Conservation (phyloP, 2,329 filamentous ascomycete genomes). For the Madurella fahalii region DNA sequence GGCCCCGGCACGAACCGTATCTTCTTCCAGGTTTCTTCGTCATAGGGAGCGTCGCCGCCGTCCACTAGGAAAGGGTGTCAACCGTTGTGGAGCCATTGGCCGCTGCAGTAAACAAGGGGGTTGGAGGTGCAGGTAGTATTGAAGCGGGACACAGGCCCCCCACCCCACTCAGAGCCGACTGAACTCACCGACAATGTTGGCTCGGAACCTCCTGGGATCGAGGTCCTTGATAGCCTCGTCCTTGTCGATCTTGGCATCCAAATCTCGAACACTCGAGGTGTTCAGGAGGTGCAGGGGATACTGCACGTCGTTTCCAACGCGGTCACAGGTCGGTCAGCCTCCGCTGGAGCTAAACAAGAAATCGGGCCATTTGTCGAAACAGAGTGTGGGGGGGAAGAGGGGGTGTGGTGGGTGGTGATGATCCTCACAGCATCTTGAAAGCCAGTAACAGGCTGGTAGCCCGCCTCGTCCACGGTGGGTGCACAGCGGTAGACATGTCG, state of each 20-base stretch:
- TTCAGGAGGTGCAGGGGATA: conserved; percentile 69
- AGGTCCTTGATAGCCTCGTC: conserved; percentile 47
- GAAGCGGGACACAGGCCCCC: neutral
- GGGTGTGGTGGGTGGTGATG: neutral
- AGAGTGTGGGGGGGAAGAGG: neutral
- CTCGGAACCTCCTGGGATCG: conserved; percentile 61
- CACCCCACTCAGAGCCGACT: neutral
- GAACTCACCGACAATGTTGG: conserved; percentile 63
- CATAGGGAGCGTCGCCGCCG: conserved; percentile 44
- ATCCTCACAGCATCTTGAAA: conserved; percentile 66
- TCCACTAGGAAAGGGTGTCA: conserved; percentile 19
- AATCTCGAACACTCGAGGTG: conserved; percentile 58
- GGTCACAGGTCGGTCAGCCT: neutral
- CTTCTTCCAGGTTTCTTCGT: conserved; percentile 66
- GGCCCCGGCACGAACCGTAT: conserved; percentile 49
- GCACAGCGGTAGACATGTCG: conserved; percentile 59
- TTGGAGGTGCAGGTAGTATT: neutral
- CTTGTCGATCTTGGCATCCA: conserved; percentile 54
- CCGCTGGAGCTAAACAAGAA: neutral
- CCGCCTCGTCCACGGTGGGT: conserved; percentile 53
- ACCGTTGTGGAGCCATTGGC: neutral
- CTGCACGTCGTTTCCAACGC: conserved; percentile 32
- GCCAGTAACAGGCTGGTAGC: conserved; percentile 61
- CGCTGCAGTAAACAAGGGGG: neutral
- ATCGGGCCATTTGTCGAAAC: conserved; percentile 8